Conservation (phyloP, 2,329 filamentous ascomycete genomes). For the Phialemonium atrogriseum region DNA sequence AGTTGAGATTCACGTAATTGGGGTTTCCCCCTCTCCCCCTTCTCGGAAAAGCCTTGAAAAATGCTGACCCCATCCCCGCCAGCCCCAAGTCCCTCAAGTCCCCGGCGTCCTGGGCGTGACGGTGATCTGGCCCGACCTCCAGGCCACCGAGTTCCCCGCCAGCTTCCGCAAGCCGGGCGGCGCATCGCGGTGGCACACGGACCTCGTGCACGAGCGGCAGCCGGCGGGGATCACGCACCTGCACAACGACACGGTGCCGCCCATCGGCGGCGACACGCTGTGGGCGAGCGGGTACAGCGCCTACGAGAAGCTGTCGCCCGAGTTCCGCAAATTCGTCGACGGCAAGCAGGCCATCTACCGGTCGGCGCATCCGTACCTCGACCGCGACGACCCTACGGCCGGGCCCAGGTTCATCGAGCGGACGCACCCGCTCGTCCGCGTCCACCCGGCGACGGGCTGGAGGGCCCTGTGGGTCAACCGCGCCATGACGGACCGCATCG, state of each 20-base stretch:
- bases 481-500: slow-evolving; percentile 58
- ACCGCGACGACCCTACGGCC: slow-evolving; percentile 49
- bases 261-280: slow-evolving; percentile 60
- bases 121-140: slow-evolving; percentile 63
- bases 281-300: slow-evolving; percentile 65
- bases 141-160: slow-evolving; percentile 50
- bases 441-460: slow-evolving; percentile 67
- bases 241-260: slow-evolving; percentile 60
- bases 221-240: slow-evolving; percentile 64
- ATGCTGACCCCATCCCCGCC: background rate
- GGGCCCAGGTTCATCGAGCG: slow-evolving; percentile 62
- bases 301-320: slow-evolving; percentile 65
- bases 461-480: slow-evolving; percentile 67
- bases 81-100: slow-evolving; percentile 65
- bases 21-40: slow-evolving; percentile 3
- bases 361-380: slow-evolving; percentile 59
- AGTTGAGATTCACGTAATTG: slow-evolving; percentile 59
- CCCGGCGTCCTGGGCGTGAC: slow-evolving; percentile 57
- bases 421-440: slow-evolving; percentile 58
- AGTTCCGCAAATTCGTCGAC: slow-evolving; percentile 63
- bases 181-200: slow-evolving; percentile 60
- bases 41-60: too few species aligned
- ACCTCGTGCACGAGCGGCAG: slow-evolving; percentile 63
- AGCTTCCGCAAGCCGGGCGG: slow-evolving; percentile 61
- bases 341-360: slow-evolving; percentile 56